Conservation (phyloP, 2,329 filamentous ascomycete genomes). For the Fusarium nisikadoi region DNA sequence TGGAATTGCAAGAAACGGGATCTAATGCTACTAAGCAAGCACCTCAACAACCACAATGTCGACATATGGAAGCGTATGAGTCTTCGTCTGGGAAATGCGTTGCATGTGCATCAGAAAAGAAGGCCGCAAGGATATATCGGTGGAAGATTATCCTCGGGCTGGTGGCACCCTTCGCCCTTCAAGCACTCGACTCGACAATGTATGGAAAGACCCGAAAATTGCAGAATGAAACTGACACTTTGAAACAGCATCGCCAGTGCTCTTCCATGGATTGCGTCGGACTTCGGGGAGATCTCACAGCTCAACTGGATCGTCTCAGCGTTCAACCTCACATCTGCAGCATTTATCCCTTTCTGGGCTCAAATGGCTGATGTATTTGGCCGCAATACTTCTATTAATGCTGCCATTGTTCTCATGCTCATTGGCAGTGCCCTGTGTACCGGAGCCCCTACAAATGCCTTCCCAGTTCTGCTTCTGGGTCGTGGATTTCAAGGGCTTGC, state of each 20-base stretch:
- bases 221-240: slow-evolving; percentile 1
- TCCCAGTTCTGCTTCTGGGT: slow-evolving; percentile 70
- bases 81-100: slow-evolving; percentile 39
- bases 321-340: slow-evolving; percentile 74
- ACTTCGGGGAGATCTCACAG: slow-evolving; percentile 69
- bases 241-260: slow-evolving; percentile 49
- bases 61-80: slow-evolving; percentile 31
- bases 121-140: slow-evolving; percentile 56
- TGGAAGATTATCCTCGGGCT: slow-evolving; percentile 70
- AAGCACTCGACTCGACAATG: slow-evolving; percentile 73
- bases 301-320: slow-evolving; percentile 77
- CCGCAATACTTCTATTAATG: slow-evolving; percentile 67
- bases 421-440: slow-evolving; percentile 72
- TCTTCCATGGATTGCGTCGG: slow-evolving; percentile 66
- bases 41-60: slow-evolving; percentile 27
- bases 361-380: slow-evolving; percentile 74
- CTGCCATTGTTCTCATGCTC: slow-evolving; percentile 65
- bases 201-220: slow-evolving; percentile 29
- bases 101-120: slow-evolving; percentile 50
- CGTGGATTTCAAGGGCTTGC: slow-evolving; percentile 71
- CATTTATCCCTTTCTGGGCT: slow-evolving; percentile 74
- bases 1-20: slow-evolving; percentile 7
- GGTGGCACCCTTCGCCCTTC: slow-evolving; percentile 68
- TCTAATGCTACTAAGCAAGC: slow-evolving; percentile 5
- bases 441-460: slow-evolving; percentile 62